Evolutionary conservation across 176 grass and related monocot species (phyloP), one percentile per base, ranked within the genome.

Genomic region (Eragrostis curvula): DNA sequence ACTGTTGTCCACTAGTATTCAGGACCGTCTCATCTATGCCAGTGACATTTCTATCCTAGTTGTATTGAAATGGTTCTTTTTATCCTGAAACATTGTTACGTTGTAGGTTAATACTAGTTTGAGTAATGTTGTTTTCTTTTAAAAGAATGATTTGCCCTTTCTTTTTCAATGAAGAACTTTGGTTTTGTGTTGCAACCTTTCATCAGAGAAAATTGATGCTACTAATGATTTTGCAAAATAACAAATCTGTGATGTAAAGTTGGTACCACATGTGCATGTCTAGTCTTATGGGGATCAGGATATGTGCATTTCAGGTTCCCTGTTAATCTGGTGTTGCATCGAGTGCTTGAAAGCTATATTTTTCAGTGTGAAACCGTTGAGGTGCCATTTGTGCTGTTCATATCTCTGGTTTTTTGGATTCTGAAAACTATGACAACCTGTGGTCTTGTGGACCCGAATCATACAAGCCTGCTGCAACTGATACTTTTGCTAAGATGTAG

Each of bases 11-110:
- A 36, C 32, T 36, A 36, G 32, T 36, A 4, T 36, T 36, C 3
- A 36, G 32, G 32, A 36, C 32, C 4, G 32, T 36, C 32, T 36
- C 32, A 36, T 36, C 32, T 36, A 36, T 36, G 47, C 63, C 1
- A 78, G 63, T 58, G 47, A 64, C 20, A 64, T 48, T 64, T 28
- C 25, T 77, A 40, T 61, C 12, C 9, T 61, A 77, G 8, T n/a
- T n/a, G n/a, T 61, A 27, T 29, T 28, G 25, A 14, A 78, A 13
- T 47, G 63, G 36, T 79, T 42, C 46, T 52, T 67, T 53, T 17
- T 76, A 44, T 76, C 3, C 14, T 40, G 25, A 66, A 17, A 40
- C 32, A 3, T 36, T 40, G 32, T 66, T 66, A 66, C 24, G 7
- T 6, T 41, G 16, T 67, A 42, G 36, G 20, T 66, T 66, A 20